Base-by-base conservation (phyloP, 2,329 filamentous ascomycete species). In the Hypoxylon sp. region DNA sequence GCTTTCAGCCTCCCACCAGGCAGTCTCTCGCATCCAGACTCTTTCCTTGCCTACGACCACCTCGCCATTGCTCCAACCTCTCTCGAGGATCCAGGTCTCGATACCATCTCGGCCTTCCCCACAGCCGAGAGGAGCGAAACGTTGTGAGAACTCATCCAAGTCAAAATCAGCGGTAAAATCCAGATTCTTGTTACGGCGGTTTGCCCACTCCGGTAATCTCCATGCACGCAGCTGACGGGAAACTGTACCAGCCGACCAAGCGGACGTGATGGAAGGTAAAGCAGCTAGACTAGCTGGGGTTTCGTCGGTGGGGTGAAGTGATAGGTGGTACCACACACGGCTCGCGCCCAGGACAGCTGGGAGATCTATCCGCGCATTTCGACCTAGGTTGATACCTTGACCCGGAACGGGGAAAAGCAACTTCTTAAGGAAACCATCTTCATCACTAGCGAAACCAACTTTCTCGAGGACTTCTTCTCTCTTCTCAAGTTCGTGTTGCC, bases 101-200 rank as follows among this genome's bases (percentile, higher is more conserved):
- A 98, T 94, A 52, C 95, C 96, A 70, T 99, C 96, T 70, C 90
- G 90, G 63, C 96, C 96, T 71, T 97, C 94, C 73, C 91, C 89
- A 79, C 96, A 99, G 13, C 96, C 96, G 0, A 99, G 86, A 5
- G 88, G 84, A 4, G 90, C 85, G 78, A 98, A 99, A 48, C 96
- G 90, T 73, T 91, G 90, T 19, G 90, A 88, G 75, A 99, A 98
- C 78, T 99, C 96, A 14, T 97, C 93, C 4, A 94, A 84, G 75
- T 99, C 96, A 73, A 98, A 99, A 76, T 99, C 96, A 1, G 94
- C 94, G 0, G 96, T 99, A 80, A 97, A 99, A 78, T 99, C 96
- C 2, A 98, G 88, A 74, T 92, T 90, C 78, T 93, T 94, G 79
- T 94, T 97, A 54, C 96, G 89, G 62, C 95, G 90, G 78, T 98